These are phyloP conservation scores for Lactarius indigo DNA, from an alignment of 768 basidiomycete species.

Conservation along the genomic window DNA sequence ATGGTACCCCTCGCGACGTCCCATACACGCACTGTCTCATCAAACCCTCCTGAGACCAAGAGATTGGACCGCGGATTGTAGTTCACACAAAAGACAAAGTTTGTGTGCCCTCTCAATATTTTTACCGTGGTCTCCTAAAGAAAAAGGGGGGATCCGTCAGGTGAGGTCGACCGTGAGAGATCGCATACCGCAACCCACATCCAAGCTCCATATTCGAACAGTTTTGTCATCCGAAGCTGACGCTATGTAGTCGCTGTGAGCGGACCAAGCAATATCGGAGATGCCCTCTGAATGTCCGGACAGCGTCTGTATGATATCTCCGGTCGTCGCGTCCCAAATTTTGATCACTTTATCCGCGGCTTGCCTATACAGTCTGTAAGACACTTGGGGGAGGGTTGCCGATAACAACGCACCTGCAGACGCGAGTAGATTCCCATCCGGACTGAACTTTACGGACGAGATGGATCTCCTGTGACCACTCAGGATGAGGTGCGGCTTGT, in stretches of 20 bases:
- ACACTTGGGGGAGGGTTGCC: conserved; percentile 15
- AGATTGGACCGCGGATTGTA: conserved; percentile 89
- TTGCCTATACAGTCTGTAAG: conserved; percentile 44
- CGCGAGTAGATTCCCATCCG: conserved; percentile 76
- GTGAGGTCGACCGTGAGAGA: conserved; percentile 5
- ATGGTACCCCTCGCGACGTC: conserved; percentile 80
- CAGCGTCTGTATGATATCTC: conserved; percentile 69
- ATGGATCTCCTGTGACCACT: conserved; percentile 83
- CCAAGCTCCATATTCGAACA: conserved; percentile 79
- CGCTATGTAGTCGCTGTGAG: conserved; percentile 76
- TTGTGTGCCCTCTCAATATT: conserved; percentile 80
- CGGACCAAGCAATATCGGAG: conserved; percentile 88
- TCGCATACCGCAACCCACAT: conserved; percentile 42
- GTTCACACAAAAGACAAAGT: conserved; percentile 91
- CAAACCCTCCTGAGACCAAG: conserved; percentile 89
- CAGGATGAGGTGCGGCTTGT: conserved; percentile 57
- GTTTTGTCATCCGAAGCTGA: conserved; percentile 94
- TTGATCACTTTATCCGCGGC: conserved; percentile 83
- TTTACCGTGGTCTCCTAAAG: conserved; percentile 56
- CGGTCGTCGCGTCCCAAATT: conserved; percentile 71
- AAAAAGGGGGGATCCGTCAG: not conserved
- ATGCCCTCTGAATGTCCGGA: conserved; percentile 78
- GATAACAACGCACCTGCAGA: conserved; percentile 65
- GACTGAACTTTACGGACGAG: conserved; percentile 85
- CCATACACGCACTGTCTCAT: conserved; percentile 97